Percentiles rank a stretch among this genome's conserved stretches.
These are phyloP conservation scores for Nicotiana otophora DNA, from an alignment of 257 asterid species.

Conservation along the genomic window DNA sequence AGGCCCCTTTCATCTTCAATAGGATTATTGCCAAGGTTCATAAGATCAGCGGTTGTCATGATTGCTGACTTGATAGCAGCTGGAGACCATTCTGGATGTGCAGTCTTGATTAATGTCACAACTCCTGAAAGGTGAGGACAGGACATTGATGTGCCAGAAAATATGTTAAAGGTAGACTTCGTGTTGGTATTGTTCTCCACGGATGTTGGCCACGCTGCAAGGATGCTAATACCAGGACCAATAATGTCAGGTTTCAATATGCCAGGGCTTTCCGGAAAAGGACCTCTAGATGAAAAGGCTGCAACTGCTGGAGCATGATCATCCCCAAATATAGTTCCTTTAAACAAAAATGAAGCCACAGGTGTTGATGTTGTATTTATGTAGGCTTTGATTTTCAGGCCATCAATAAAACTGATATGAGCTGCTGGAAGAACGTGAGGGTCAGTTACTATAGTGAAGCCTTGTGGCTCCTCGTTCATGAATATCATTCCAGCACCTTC, in stretches of 20 bases:
- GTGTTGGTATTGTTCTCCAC: neutral
- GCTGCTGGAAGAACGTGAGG: slow-evolving; percentile 27
- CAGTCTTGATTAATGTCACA: slow-evolving; percentile 22
- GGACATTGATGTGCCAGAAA: slow-evolving; percentile 37
- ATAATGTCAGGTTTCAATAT: slow-evolving; percentile 33
- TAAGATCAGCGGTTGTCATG: slow-evolving; percentile 26
- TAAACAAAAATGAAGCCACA: slow-evolving; percentile 16
- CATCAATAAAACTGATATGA: slow-evolving; percentile 20
- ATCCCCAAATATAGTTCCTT: slow-evolving; percentile 29
- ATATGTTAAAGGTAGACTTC: slow-evolving; percentile 12
- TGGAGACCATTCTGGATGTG: slow-evolving; percentile 35
- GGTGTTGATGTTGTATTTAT: slow-evolving; percentile 16
- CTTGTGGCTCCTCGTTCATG: slow-evolving; percentile 12
- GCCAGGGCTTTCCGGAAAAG: slow-evolving; percentile 19
- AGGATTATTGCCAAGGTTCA: slow-evolving; percentile 8
- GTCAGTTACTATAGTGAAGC: slow-evolving; percentile 8
- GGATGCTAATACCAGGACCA: slow-evolving; percentile 29
- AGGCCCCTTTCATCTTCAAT: neutral
- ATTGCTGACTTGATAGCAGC: slow-evolving; percentile 32
- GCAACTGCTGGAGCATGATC: slow-evolving; percentile 20
- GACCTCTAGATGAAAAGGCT: slow-evolving; percentile 33
- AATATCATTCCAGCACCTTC: slow-evolving; percentile 39
- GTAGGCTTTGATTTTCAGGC: slow-evolving; percentile 24
- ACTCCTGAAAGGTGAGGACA: slow-evolving; percentile 39
- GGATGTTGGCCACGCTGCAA: slow-evolving; percentile 27